A percentile compares a stretch with the other conserved stretches of the same genome.
These are phyloP conservation scores for Beauveria caledonica DNA, from an alignment of 2,329 filamentous ascomycete genomes.

Conservation along the genomic window DNA sequence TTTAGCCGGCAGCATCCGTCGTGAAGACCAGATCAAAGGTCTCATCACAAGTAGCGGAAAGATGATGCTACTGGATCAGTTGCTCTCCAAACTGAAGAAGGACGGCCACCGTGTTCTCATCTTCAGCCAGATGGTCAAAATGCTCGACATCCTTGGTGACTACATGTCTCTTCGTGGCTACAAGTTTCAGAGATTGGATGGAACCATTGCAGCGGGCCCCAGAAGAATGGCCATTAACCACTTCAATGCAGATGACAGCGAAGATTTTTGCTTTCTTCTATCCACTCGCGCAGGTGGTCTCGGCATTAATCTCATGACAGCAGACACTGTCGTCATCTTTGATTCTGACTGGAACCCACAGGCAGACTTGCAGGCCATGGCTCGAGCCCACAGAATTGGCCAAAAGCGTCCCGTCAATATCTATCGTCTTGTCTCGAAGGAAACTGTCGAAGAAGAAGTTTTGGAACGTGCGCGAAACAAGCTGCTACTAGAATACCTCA, in stretches of 20 bases:
- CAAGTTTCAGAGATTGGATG: constrained; percentile 88
- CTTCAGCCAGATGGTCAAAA: constrained; percentile 99
- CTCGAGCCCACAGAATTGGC: constrained; percentile 92
- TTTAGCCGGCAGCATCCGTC: constrained; percentile 66
- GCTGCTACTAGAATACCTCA: constrained; percentile 92
- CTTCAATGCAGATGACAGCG: constrained; percentile 93
- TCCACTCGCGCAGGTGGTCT: constrained; percentile 93
- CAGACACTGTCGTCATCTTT: constrained; percentile 94
- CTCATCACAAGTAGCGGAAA: constrained; percentile 97
- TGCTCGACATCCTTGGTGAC: constrained; percentile 92
- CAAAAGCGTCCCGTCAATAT: constrained; percentile 95
- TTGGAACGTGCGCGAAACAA: constrained; percentile 95
- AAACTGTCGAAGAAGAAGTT: constrained; percentile 97
- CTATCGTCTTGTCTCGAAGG: constrained; percentile 92
- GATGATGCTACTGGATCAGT: constrained; percentile 96
- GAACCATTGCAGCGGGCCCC: constrained; percentile 82
- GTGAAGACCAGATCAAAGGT: constrained; percentile 85
- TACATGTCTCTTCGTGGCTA: constrained; percentile 92
- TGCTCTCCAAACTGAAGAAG: constrained; percentile 86
- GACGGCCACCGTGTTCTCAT: constrained; percentile 95
- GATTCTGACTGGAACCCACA: constrained; percentile 99
- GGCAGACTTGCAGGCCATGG: constrained; percentile 96
- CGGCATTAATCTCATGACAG: constrained; percentile 99
- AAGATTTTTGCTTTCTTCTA: constrained; percentile 92
- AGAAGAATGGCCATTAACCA: constrained; percentile 94